phyloP scores from a whole-genome alignment of 2,329 filamentous ascomycete genomes.

The Trichophyton equinum region DNA sequence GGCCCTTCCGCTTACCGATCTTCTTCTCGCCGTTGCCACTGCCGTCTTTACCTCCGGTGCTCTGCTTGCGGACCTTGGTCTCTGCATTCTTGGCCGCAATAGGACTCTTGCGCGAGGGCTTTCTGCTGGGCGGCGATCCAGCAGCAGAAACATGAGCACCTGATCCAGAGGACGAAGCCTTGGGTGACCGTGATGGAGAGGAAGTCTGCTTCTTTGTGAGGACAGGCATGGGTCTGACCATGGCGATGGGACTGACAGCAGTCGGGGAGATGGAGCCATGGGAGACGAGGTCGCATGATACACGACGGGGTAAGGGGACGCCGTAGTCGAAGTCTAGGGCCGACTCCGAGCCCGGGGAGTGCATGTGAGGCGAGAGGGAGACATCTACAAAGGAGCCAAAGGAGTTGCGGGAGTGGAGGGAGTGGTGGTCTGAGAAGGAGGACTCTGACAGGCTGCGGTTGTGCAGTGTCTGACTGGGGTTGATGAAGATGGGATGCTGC shows the following conservation, averaged over 20 bases:
- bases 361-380: constrained; percentile 62
- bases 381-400: constrained; percentile 76
- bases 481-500: constrained; percentile 63
- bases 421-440: constrained; percentile 57
- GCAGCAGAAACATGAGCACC: constrained; percentile 30
- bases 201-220: constrained; percentile 32
- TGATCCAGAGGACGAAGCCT: constrained; percentile 33
- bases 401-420: constrained; percentile 47
- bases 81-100: constrained; percentile 70
- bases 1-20: constrained; percentile 78
- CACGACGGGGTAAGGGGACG: constrained; percentile 23
- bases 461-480: constrained; percentile 81
- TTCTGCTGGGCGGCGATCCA: constrained; percentile 54
- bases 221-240: constrained; percentile 52
- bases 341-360: constrained; percentile 70
- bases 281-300: constrained; percentile 31
- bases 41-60: constrained; percentile 61
- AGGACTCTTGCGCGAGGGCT: constrained; percentile 57
- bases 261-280: constrained; percentile 32
- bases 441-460: constrained; percentile 78
- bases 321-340: constrained; percentile 47
- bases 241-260: constrained; percentile 54
- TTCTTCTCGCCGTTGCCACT: constrained; percentile 59
- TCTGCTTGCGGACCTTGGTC: constrained; percentile 65
- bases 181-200: constrained; percentile 48